Evolutionary conservation across 257 asterid genomes (phyloP).

Genomic region (Parsonsia alboflavescens): DNA sequence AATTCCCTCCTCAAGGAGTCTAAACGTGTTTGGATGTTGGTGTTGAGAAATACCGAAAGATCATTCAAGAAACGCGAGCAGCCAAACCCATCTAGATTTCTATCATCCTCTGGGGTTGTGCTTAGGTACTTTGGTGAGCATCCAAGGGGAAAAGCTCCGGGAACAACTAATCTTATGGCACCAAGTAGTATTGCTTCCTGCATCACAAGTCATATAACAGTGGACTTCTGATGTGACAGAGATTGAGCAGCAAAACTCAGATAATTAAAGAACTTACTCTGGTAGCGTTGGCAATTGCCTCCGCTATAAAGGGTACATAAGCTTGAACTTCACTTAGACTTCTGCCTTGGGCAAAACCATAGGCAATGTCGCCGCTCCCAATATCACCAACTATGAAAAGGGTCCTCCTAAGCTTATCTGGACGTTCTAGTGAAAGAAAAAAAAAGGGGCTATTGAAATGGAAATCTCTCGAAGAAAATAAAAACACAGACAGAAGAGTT

Average conservation of each 20-base stretch:
- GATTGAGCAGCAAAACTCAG: background rate
- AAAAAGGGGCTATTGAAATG: background rate
- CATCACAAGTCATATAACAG: background rate
- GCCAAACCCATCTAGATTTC: slow-evolving; percentile 7
- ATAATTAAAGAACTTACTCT: slow-evolving; percentile 19
- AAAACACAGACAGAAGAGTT: background rate
- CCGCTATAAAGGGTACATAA: slow-evolving; percentile 16
- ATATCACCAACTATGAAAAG: slow-evolving; percentile 27
- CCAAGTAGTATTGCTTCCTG: slow-evolving; percentile 11
- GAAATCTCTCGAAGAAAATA: background rate
- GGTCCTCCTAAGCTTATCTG: slow-evolving; percentile 9
- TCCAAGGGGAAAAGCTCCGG: slow-evolving; percentile 17
- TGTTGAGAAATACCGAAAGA: background rate
- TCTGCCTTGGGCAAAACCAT: background rate
- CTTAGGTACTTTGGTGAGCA: slow-evolving; percentile 4
- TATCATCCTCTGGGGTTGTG: background rate
- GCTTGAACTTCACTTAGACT: slow-evolving; percentile 5
- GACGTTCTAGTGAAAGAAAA: slow-evolving; percentile 15
- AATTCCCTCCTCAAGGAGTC: slow-evolving; percentile 5
- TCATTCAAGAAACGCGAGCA: slow-evolving; percentile 17
- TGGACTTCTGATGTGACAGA: too few species aligned
- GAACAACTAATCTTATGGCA: slow-evolving; percentile 6
- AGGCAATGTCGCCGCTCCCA: slow-evolving; percentile 29
- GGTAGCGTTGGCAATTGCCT: slow-evolving; percentile 16
- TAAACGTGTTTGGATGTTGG: background rate